Base-by-base conservation (phyloP, 331 rosid genomes). In the Rhamnella rubrinervis region DNA sequence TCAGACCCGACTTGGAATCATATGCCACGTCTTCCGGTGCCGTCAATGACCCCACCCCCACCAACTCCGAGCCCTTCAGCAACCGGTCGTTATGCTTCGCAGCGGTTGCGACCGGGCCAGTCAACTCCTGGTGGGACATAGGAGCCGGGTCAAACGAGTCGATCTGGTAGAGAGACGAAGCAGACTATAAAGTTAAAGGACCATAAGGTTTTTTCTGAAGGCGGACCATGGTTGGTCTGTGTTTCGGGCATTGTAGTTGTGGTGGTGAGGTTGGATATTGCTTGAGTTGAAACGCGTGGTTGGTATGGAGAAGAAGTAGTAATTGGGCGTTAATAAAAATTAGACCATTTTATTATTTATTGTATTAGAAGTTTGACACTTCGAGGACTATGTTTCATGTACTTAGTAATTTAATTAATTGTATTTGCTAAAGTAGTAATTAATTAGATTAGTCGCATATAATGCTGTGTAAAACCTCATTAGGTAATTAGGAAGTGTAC, bases 1-100 rank as follows among this genome's bases (percentile, higher is more conserved):
- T 37, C 10, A 90, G 65, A 16, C 98, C 76, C 6, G 46, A 8
- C 23, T 7, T 58, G 1, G 84, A 49, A 20, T 93, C 90, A 13
- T 85, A 85, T 5, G 84, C 82, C 9, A 93, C 12, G 74, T 93
- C 98, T 69, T 93, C 98, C 0, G 90, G 83, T 4, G 77, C 93
- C 41, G 2, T 1, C 71, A 85, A 47, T 6, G 28, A 47, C 23
- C 92, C 90, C 15, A 15, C 46, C 1, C 71, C 92, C 47, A 90
- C 4, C 1, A 18, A 12, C 61, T 88, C 88, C 7, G 86, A 68
- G 9, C 74, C 90, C n/a, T 41, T 16, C 4, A 71, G 78, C 83
- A 84, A 63, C 35, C 23, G 61, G 0, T 19, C 57, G 69, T 89
- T 87, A 19, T 67, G 76, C 4, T 59, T n/a, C 0, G 81, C 81